Conservation (phyloP, 2,329 filamentous ascomycete species). For the Ceratocystis variospora region DNA sequence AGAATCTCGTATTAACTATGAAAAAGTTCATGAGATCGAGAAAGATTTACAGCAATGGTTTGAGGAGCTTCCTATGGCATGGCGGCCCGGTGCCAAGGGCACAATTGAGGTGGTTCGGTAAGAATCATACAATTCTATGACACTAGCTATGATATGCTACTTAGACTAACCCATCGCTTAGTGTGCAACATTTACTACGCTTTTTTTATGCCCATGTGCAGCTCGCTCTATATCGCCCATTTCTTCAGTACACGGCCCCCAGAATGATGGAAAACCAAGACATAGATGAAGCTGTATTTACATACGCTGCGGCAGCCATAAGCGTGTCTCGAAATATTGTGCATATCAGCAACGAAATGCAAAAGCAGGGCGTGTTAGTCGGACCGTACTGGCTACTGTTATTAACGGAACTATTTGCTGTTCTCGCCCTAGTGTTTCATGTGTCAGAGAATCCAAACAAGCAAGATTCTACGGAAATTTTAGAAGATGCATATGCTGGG, state of each 20-base stretch:
- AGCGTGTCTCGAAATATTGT: constrained; percentile 59
- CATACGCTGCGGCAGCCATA: constrained; percentile 50
- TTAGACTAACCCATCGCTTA: constrained; percentile 22
- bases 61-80: constrained; percentile 54
- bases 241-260: constrained; percentile 68
- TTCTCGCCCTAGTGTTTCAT: constrained; percentile 66
- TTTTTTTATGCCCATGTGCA: constrained; percentile 75
- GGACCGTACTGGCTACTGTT: constrained; percentile 80
- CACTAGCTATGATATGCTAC: neutral
- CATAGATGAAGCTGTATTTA: constrained; percentile 65
- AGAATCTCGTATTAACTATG: constrained; percentile 46
- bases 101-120: constrained; percentile 63
- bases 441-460: constrained; percentile 69
- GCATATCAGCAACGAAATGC: constrained; percentile 66
- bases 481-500: constrained; percentile 74
- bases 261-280: constrained; percentile 40
- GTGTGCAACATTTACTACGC: constrained; percentile 59
- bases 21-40: constrained; percentile 51
- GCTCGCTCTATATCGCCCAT: constrained; percentile 69
- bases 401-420: constrained; percentile 71
- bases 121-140: constrained; percentile 23
- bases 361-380: constrained; percentile 57
- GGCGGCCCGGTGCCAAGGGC: constrained; percentile 68
- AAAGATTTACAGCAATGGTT: constrained; percentile 49
- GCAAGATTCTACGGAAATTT: constrained; percentile 58